A percentile compares a stretch with the other conserved stretches of the same genome.
Conservation (phyloP, 176 grass and related monocot genomes). For the Elymus sibiricus region DNA sequence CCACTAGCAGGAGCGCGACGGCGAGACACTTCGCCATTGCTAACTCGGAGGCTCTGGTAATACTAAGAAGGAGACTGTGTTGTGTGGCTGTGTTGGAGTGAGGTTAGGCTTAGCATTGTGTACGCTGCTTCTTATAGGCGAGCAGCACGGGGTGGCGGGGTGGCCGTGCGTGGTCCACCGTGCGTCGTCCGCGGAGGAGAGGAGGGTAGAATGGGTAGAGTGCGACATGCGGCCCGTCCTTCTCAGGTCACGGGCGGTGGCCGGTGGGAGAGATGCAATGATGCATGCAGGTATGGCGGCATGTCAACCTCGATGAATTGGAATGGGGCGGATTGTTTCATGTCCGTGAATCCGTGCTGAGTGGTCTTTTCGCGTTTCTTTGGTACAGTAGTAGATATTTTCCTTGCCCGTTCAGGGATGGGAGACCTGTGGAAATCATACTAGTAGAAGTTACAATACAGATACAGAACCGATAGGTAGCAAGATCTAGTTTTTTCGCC, state of each 20-base stretch:
- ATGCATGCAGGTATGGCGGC: not conserved
- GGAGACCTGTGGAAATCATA: too few species aligned
- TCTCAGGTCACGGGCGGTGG: not conserved
- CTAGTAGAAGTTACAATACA: too few species aligned
- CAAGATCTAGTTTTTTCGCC: not conserved
- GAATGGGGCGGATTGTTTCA: not conserved
- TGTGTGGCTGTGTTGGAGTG: not conserved
- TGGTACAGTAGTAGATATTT: not conserved
- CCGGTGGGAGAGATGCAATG: not conserved
- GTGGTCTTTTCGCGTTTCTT: not conserved
- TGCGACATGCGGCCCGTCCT: not conserved
- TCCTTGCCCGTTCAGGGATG: not conserved
- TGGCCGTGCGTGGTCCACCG: not conserved
- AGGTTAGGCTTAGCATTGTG: not conserved
- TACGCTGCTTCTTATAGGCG: not conserved
- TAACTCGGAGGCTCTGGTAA: too few species aligned
- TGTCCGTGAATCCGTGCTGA: not conserved
- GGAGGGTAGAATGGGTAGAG: not conserved
- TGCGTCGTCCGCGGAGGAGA: not conserved
- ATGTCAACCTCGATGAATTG: not conserved
- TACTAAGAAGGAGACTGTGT: not conserved
- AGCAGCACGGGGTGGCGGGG: not conserved
- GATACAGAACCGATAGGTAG: not conserved
- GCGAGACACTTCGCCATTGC: constrained; percentile 4
- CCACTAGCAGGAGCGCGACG: not conserved